Base-by-base conservation (phyloP, 164 flowering plant species). In the Magnolia kwangsiensis region DNA sequence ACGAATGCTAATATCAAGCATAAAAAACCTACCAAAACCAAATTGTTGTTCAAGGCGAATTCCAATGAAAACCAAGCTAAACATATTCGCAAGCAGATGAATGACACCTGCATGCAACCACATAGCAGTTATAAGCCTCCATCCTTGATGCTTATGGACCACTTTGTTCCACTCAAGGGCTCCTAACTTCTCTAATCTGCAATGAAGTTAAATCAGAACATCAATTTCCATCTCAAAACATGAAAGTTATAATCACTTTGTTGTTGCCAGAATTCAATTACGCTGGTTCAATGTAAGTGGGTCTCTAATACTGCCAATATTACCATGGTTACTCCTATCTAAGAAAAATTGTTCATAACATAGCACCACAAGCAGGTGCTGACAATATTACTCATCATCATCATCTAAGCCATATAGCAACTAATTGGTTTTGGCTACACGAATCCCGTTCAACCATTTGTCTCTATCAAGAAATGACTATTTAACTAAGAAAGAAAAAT, bases 31-130 rank as follows among this genome's bases (percentile, higher is more conserved):
- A 94, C 98, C 88, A 76, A 94, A 94, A 0, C 98, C 97, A 81
- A 91, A 94, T 73, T 92, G 93, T 72, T 91, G 97, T 61, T 94
- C 98, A 14, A 94, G 91, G 75, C 96, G 96, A 69, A 91, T 88
- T 11, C 98, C 98, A 75, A 92, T 86, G 76, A 91, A 83, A 71
- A 89, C 80, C 29, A 94, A 82, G 78, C 95, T 85, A 71, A 94
- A 75, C 98, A 94, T 94, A 80, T 91, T 92, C 6, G 83, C 91
- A 50, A 89, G 78, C 74, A 94, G 82, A 85, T 94, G 98, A 76
- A 94, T 79, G 2, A 92, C 69, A 73, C 97, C 98, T 18, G 92
- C 96, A 75, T 94, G 98, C 77, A 94, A 78, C 98, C 98, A 94
- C 20, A 90, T 86, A 78, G 90, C 89, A n/a, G 89, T 81, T 69